A percentile compares a stretch with the other conserved stretches of the same genome.
Conservation (phyloP, 2,329 filamentous ascomycete genomes). For the Graphilbum ipis-grandicollis region DNA sequence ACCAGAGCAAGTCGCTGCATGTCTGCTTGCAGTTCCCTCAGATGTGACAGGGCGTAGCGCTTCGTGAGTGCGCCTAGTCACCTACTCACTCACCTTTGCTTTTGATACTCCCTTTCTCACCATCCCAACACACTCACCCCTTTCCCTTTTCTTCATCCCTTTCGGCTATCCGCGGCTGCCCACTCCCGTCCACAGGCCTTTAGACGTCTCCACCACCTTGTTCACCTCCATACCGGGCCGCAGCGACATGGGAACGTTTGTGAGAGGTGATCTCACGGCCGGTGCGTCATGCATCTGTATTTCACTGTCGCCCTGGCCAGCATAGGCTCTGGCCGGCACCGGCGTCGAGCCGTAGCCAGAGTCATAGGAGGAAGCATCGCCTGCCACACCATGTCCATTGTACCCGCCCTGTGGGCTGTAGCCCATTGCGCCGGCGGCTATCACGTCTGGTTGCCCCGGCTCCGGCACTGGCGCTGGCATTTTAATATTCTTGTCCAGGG, state of each 20-base stretch:
- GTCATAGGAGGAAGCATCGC: slow-evolving; percentile 15
- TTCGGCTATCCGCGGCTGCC: slow-evolving; percentile 10
- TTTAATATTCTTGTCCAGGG: background rate
- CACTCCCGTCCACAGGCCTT: slow-evolving; percentile 38
- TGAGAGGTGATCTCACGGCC: slow-evolving; percentile 4
- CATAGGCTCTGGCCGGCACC: slow-evolving; percentile 10
- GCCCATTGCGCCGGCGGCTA: too few relatives aligned
- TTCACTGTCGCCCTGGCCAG: slow-evolving; percentile 19
- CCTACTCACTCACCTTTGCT: too few relatives aligned
- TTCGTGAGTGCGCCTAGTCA: too few relatives aligned
- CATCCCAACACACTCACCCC: background rate
- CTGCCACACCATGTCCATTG: too few relatives aligned
- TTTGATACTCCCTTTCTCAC: background rate
- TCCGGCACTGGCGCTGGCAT: background rate
- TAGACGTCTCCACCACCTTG: slow-evolving; percentile 44
- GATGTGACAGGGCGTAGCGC: too few relatives aligned
- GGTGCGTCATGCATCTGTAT: slow-evolving; percentile 30
- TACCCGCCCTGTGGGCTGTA: too few relatives aligned
- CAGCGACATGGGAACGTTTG: slow-evolving; percentile 25
- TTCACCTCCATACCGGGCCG: slow-evolving; percentile 37
- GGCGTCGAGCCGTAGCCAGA: slow-evolving; percentile 33
- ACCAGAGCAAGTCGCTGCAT: too few relatives aligned
- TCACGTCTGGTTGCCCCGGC: background rate
- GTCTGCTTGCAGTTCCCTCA: too few relatives aligned
- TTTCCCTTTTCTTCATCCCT: background rate